A percentile compares a stretch with the other conserved stretches of the same genome.
These are phyloP conservation scores for Ormosia emarginata DNA, from an alignment of 306 rosid species.

Conservation along the genomic window DNA sequence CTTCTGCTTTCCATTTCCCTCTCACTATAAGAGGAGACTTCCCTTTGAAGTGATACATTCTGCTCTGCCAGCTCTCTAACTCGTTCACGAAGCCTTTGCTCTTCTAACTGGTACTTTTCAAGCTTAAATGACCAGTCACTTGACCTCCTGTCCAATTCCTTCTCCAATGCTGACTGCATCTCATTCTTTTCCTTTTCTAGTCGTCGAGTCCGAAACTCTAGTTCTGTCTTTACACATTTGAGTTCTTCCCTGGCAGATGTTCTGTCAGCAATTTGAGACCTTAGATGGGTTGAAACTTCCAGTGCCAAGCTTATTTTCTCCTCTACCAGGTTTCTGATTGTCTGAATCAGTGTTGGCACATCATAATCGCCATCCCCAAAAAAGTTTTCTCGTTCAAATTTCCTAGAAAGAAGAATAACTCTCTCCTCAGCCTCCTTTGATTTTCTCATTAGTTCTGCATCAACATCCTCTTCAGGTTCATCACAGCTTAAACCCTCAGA, in stretches of 20 bases:
- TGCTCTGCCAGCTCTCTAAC: slow-evolving; percentile 99
- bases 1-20: slow-evolving; percentile 65
- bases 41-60: slow-evolving; percentile 93
- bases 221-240: slow-evolving; percentile 52
- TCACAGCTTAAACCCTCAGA: slow-evolving; percentile 38
- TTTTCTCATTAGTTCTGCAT: slow-evolving; percentile 58
- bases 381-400: slow-evolving; percentile 66
- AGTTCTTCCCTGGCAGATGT: slow-evolving; percentile 67
- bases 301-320: slow-evolving; percentile 70
- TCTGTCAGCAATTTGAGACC: slow-evolving; percentile 71
- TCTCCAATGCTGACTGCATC: slow-evolving; percentile 80
- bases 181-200: slow-evolving; percentile 91
- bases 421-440: slow-evolving; percentile 80
- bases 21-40: slow-evolving; percentile 64
- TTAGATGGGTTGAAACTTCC: slow-evolving; percentile 75
- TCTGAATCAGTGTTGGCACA: slow-evolving; percentile 57
- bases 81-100: slow-evolving; percentile 86
- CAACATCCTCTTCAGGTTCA: slow-evolving; percentile 53
- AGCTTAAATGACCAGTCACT: slow-evolving; percentile 91
- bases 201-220: slow-evolving; percentile 49
- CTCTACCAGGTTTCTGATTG: slow-evolving; percentile 56
- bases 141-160: slow-evolving; percentile 94
- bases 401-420: slow-evolving; percentile 57
- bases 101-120: slow-evolving; percentile 84
- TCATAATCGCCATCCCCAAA: slow-evolving; percentile 54